Conservation (phyloP, 2,329 filamentous ascomycete genomes). For the Colletotrichum phormii region DNA sequence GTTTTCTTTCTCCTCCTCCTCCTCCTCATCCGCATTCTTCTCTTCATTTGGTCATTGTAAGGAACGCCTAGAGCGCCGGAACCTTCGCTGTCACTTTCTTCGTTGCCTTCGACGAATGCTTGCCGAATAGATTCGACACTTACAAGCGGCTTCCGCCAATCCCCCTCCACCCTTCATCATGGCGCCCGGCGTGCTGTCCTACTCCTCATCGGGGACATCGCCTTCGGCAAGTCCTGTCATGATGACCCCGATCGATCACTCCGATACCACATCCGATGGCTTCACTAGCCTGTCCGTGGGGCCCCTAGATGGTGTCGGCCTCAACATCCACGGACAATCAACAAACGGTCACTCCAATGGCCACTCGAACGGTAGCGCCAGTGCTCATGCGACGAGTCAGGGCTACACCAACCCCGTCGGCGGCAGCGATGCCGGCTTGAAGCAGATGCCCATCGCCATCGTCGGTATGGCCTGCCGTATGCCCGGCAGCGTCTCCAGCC, state of each 20-base stretch:
- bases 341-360: conserved; percentile 38
- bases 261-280: conserved; percentile 36
- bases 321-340: conserved; percentile 32
- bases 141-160: conserved; percentile 31
- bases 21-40: not conserved
- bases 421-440: conserved; percentile 38
- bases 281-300: conserved; percentile 36
- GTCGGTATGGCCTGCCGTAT: conserved; percentile 61
- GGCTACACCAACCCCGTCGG: conserved; percentile 29
- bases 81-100: conserved; percentile 26
- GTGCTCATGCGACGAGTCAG: conserved; percentile 19
- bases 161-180: conserved; percentile 28
- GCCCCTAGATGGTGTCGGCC: conserved; percentile 32
- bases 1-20: conserved; percentile 30
- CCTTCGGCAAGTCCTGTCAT: conserved; percentile 38
- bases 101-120: conserved; percentile 35
- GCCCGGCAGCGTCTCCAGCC: conserved; percentile 54
- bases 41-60: conserved; percentile 2
- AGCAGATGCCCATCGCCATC: conserved; percentile 57
- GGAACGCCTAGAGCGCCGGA: conserved; percentile 36
- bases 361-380: conserved; percentile 30
- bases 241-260: conserved; percentile 37
- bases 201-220: conserved; percentile 38
- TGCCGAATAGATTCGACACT: conserved; percentile 20
- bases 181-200: conserved; percentile 36